A percentile compares a stretch with the other conserved stretches of the same genome.
Evolutionary conservation across 2,329 filamentous ascomycete genomes (phyloP).

Genomic region (Ceratocystis lukuohia): DNA sequence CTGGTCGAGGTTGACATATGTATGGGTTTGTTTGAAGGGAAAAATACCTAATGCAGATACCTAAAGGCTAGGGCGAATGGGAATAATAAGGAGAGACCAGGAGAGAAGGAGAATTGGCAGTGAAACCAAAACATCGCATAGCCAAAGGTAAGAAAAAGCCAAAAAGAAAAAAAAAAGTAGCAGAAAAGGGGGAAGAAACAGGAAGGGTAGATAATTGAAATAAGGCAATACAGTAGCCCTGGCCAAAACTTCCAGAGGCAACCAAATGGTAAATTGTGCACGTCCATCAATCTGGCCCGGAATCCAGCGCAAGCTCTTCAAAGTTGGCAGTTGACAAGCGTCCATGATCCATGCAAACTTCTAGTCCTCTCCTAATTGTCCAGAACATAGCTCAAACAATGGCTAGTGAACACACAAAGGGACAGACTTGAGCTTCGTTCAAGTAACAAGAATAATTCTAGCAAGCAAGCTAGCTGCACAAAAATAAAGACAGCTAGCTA

Average conservation of each 20-base stretch:
- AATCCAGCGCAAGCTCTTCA: background rate
- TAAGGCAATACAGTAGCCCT: background rate
- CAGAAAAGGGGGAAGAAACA: slow-evolving; percentile 22
- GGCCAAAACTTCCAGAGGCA: background rate
- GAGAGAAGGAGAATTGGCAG: no score
- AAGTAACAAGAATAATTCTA: background rate
- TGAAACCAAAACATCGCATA: background rate
- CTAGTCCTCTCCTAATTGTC: background rate
- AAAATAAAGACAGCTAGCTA: no score
- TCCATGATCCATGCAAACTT: background rate
- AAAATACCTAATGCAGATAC: no score
- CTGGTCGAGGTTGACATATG: background rate
- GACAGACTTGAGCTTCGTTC: background rate
- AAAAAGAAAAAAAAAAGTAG: slow-evolving; percentile 18
- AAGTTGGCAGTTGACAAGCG: background rate
- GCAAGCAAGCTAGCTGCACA: no score
- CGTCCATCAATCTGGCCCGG: background rate
- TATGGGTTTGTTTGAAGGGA: background rate
- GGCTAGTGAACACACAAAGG: background rate
- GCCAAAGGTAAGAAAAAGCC: slow-evolving; percentile 3
- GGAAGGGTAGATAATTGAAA: slow-evolving; percentile 20
- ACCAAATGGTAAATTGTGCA: background rate
- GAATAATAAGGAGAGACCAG: no score
- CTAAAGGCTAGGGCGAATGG: no score
- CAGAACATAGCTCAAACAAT: background rate